Evolutionary conservation across 345 rosid genomes (phyloP).

Genomic region (Hibiscus tridactylites): DNA sequence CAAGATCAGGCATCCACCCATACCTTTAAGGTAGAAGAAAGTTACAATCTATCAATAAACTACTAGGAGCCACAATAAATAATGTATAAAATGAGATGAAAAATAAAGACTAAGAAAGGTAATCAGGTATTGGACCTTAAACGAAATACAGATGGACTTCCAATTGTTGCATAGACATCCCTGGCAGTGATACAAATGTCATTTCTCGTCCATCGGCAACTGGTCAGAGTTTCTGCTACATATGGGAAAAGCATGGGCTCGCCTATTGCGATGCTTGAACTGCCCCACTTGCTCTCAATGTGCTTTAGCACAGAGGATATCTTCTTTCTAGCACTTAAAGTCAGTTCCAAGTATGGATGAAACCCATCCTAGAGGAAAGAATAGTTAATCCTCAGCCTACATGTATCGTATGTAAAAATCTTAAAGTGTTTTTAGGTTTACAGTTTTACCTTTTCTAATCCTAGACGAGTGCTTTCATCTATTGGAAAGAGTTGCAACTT

Average conservation of each 20-base stretch:
- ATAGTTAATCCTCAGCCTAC: neutral
- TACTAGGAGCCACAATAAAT: neutral
- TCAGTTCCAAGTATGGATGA: conserved; percentile 88
- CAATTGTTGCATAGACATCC: conserved; percentile 53
- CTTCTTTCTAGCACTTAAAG: conserved; percentile 56
- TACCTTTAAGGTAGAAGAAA: conserved; percentile 44
- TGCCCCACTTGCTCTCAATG: conserved; percentile 62
- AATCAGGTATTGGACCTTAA: conserved; percentile 42
- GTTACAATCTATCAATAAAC: conserved; percentile 12
- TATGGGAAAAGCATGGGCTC: conserved; percentile 57
- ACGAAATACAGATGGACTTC: conserved; percentile 67
- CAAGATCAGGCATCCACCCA: conserved; percentile 55
- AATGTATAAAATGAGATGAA: neutral
- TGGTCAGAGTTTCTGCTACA: conserved; percentile 19
- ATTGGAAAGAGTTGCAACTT: conserved; percentile 85
- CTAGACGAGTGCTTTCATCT: conserved; percentile 52
- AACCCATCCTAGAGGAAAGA: conserved; percentile 54
- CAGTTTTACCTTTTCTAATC: conserved; percentile 59
- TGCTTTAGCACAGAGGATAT: conserved; percentile 70
- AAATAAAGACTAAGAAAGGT: conserved; percentile 8
- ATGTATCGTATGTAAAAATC: neutral
- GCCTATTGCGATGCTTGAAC: conserved; percentile 54
- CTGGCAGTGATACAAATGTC: conserved; percentile 37
- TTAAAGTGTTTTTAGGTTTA: neutral
- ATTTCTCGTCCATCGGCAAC: conserved; percentile 42